Evolutionary conservation across 2,329 filamentous ascomycete genomes (phyloP).

Genomic region (Ophiocordyceps camponoti-floridani): DNA sequence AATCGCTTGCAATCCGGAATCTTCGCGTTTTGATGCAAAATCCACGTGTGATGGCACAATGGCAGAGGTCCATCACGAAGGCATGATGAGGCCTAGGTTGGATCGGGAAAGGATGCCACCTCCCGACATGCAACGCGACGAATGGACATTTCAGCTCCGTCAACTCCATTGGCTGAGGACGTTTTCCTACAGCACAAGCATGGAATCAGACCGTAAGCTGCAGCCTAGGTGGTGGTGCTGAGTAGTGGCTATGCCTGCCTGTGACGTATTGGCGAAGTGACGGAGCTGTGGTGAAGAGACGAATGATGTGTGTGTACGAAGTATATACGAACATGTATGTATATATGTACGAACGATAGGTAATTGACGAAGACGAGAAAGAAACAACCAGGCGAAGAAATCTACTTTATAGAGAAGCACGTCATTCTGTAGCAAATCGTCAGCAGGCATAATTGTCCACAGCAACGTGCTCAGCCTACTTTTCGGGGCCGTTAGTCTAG

Average conservation of each 20-base stretch:
- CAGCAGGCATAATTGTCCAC: background rate
- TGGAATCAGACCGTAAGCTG: background rate
- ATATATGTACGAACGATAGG: background rate
- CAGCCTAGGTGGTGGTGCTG: background rate
- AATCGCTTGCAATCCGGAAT: background rate
- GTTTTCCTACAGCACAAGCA: background rate
- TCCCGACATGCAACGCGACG: background rate
- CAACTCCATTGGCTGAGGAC: background rate
- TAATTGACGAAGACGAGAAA: background rate
- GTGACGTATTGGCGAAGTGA: background rate
- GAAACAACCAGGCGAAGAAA: background rate
- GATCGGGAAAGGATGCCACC: background rate
- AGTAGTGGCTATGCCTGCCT: background rate
- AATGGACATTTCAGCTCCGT: background rate
- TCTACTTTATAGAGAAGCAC: background rate
- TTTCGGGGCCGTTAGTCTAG: constrained; percentile 24
- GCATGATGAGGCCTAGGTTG: background rate
- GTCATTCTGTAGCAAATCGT: background rate
- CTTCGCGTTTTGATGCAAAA: background rate
- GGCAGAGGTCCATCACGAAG: background rate
- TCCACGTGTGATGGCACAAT: background rate
- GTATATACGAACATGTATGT: background rate
- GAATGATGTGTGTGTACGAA: background rate
- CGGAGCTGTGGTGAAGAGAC: too few relatives aligned
- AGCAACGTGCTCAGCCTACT: constrained; percentile 12